A percentile compares a stretch with the other conserved stretches of the same genome.
Evolutionary conservation across 768 basidiomycete genomes (phyloP).

Genomic region (Rhizopogon salebrosus): DNA sequence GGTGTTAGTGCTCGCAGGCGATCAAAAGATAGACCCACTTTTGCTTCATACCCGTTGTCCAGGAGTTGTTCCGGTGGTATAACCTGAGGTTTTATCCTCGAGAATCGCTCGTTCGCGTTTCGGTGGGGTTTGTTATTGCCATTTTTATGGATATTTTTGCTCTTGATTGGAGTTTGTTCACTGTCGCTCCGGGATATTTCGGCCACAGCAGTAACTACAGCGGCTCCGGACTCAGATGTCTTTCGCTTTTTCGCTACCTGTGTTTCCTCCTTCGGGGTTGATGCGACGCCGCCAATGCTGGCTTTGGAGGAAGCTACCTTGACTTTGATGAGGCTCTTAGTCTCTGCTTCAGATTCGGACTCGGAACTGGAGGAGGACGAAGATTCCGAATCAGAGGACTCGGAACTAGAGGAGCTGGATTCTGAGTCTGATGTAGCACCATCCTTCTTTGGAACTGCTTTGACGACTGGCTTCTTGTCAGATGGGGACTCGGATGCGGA

Average conservation of each 20-base stretch:
- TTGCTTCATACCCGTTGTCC: slow-evolving; percentile 79
- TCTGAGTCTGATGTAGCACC: neutral
- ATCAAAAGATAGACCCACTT: slow-evolving; percentile 40
- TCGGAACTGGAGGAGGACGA: slow-evolving; percentile 2
- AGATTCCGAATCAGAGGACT: slow-evolving; percentile 11
- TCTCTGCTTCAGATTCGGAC: neutral
- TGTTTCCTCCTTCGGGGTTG: slow-evolving; percentile 5
- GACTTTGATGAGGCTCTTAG: neutral
- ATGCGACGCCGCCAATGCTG: slow-evolving; percentile 6
- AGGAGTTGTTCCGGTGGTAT: slow-evolving; percentile 34
- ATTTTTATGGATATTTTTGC: neutral
- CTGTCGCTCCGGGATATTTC: slow-evolving; percentile 4
- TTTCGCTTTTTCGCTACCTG: slow-evolving; percentile 58
- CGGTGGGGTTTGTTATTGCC: slow-evolving; percentile 24
- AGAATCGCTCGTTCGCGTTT: slow-evolving; percentile 65
- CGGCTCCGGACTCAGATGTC: slow-evolving; percentile 44
- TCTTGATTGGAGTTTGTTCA: slow-evolving; percentile 1
- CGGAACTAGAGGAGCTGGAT: neutral
- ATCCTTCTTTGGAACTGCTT: neutral
- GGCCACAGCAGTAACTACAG: slow-evolving; percentile 41
- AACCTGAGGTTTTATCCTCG: slow-evolving; percentile 66
- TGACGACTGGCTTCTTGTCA: neutral
- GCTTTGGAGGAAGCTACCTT: slow-evolving; percentile 14
- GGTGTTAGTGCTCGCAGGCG: neutral
- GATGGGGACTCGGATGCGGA: slow-evolving; percentile 4